Evolutionary conservation across 345 rosid genomes (phyloP).

Genomic region (Sonneratia alba): DNA sequence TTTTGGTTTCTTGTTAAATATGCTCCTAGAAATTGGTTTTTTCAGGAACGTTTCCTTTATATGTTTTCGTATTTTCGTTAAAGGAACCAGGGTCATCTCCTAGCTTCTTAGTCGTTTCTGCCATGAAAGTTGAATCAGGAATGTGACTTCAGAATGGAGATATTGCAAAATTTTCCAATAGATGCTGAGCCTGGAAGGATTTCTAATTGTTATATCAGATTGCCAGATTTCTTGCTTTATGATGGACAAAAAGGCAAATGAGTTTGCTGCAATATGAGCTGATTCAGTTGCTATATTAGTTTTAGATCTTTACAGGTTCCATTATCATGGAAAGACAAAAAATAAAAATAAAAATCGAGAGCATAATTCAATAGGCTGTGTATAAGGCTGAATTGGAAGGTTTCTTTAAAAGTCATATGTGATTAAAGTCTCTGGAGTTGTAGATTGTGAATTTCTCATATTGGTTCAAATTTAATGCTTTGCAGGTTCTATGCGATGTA

Average conservation of each 20-base stretch:
- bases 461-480: neutral
- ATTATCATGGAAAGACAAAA: neutral
- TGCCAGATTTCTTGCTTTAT: neutral
- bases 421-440: neutral
- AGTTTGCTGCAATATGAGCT: neutral
- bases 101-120: neutral
- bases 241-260: neutral
- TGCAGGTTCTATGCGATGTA: slow-evolving; percentile 58
- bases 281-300: neutral
- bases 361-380: neutral
- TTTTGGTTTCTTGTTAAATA: neutral
- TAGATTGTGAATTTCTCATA: neutral
- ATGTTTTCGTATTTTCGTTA: neutral
- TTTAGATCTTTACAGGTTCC: neutral
- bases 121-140: neutral
- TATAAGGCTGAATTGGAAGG: neutral
- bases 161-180: neutral
- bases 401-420: neutral
- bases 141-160: neutral
- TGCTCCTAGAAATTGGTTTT: neutral
- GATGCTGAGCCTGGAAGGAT: neutral
- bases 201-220: neutral
- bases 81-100: no score
- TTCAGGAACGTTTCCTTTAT: neutral
- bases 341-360: neutral